Evolutionary conservation across 192 early-diverging fungal species (phyloP).

Genomic region (Coemansia furcata): DNA sequence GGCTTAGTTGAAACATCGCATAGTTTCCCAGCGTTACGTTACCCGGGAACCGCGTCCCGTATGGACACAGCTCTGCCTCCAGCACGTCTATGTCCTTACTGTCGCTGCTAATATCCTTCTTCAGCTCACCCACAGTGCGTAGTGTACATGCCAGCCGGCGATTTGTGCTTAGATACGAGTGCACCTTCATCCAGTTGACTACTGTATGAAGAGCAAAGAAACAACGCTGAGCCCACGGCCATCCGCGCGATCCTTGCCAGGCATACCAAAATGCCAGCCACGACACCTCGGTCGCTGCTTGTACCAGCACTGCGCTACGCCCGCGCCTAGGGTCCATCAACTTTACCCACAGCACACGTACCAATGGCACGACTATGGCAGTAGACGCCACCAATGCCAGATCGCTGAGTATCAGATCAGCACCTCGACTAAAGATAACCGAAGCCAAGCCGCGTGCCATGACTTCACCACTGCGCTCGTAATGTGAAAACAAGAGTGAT

Average conservation of each 20-base stretch:
- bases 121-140: constrained; percentile 21
- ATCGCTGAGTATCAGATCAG: constrained; percentile 71
- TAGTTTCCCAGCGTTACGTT: constrained; percentile 84
- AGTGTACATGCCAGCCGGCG: constrained; percentile 59
- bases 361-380: constrained; percentile 58
- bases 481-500: constrained; percentile 39
- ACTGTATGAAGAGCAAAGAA: constrained; percentile 85
- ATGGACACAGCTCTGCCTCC: constrained; percentile 56
- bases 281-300: constrained; percentile 58
- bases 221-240: constrained; percentile 86
- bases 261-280: constrained; percentile 60
- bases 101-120: neutral
- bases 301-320: constrained; percentile 30
- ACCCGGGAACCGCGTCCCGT: constrained; percentile 65
- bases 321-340: constrained; percentile 19
- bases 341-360: constrained; percentile 23
- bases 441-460: constrained; percentile 29
- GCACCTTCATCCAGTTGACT: constrained; percentile 94
- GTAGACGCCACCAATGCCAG: constrained; percentile 64
- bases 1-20: constrained; percentile 82
- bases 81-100: constrained; percentile 53
- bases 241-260: constrained; percentile 64
- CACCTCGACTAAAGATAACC: constrained; percentile 51
- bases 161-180: constrained; percentile 88
- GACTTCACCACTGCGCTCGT: constrained; percentile 38